Base-by-base conservation (phyloP, 176 grass and related monocot species). In the Aechmea fasciata region DNA sequence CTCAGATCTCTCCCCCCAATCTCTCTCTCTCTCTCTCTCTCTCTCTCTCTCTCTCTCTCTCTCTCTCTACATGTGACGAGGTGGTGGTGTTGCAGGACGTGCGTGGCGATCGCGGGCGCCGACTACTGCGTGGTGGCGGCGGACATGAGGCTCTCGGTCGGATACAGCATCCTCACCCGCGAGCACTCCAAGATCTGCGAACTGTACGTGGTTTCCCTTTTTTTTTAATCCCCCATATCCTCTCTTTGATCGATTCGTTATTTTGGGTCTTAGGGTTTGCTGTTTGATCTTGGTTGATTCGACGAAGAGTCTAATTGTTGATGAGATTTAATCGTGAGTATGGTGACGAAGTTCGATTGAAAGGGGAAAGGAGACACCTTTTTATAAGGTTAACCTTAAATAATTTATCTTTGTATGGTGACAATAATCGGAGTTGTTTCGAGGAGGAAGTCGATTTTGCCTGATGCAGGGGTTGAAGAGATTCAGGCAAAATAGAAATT, bases 131-230 rank as follows among this genome's bases (percentile, higher is more conserved):
- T 99, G 12, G 73, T 99, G 50, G 90, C 94, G 5, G 94, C 94
- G 11, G 87, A 99, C 79, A 99, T 87, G 55, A 89, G 90, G 53
- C 95, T 99, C 69, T 94, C 90, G 11, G 75, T 94, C 0, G 95
- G 95, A 74, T 99, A 90, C 80, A 94, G 69, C 57, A 99, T 99
- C 78, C 87, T 94, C 72, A 99, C 95, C 28, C 84, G 90, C 50
- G 87, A 99, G 10, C 87, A 94, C 84, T 99, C 95, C 67, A 99
- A 99, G 84, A 99, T 99, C 82, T 99, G 90, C 79, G 79, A 88
- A 17, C 81, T 99, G 94, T 99, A 81, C 83, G 76, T 71, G 33
- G 7, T 7, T 41, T 7, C 33, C 33, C 33, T 6, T 6, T 41
- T 33, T 33, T 41, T 7, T 41, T 41, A 0, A 41, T 22, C 55